Conservation (phyloP, 2,329 filamentous ascomycete species). For the Fusarium sp. region DNA sequence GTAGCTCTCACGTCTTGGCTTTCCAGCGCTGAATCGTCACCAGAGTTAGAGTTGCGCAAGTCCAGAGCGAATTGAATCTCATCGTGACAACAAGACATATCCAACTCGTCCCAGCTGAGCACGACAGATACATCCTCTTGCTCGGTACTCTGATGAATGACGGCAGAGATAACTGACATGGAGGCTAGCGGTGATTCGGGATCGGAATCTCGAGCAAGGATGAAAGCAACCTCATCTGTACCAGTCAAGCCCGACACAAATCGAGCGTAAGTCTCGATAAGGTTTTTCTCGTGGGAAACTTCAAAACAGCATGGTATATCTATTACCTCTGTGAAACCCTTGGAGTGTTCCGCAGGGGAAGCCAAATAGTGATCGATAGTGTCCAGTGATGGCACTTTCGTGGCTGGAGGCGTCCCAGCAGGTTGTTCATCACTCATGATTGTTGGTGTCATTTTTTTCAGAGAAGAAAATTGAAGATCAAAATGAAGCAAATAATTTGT, state of each 20-base stretch:
- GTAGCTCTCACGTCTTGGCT: background rate
- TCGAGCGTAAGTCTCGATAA: background rate
- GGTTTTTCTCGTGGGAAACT: background rate
- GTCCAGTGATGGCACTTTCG: conserved; percentile 1
- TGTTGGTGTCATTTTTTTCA: background rate
- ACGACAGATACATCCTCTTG: background rate
- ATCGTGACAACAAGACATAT: background rate
- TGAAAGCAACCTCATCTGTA: background rate
- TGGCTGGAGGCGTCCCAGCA: background rate
- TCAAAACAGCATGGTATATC: background rate
- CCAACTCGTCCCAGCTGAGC: background rate
- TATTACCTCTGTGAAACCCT: background rate
- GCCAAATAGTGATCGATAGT: background rate
- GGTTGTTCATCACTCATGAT: background rate
- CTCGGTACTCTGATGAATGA: background rate
- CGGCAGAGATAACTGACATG: background rate
- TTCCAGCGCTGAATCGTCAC: background rate
- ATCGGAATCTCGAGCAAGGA: background rate
- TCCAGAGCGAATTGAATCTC: conserved; percentile 6
- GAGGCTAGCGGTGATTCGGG: background rate
- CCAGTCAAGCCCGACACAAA: background rate
- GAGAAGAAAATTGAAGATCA: background rate
- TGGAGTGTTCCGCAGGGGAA: background rate
- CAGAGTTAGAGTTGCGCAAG: background rate
- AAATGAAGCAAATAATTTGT: too few relatives aligned